A percentile compares a stretch with the other conserved stretches of the same genome.
Evolutionary conservation across 2,329 filamentous ascomycete genomes (phyloP).

Genomic region (Monosporascus sp.): DNA sequence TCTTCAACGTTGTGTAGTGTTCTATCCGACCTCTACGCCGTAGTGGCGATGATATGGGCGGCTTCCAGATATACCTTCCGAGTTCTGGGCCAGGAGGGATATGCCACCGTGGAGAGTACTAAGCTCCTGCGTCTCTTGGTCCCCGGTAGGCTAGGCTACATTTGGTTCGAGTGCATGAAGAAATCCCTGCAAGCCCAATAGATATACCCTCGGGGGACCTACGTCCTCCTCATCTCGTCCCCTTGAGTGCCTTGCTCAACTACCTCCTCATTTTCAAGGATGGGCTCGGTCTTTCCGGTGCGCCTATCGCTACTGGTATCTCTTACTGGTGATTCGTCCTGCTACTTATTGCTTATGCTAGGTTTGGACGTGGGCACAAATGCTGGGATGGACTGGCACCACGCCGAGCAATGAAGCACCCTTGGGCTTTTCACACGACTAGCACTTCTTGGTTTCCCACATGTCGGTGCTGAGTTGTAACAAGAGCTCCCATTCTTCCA

Average conservation of each 20-base stretch:
- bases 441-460: slow-evolving; percentile 69
- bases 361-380: slow-evolving; percentile 63
- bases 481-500: no score
- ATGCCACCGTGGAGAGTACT: slow-evolving; percentile 68
- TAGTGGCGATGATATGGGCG: slow-evolving; percentile 69
- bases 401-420: slow-evolving; percentile 58
- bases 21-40: slow-evolving; percentile 65
- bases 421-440: slow-evolving; percentile 68
- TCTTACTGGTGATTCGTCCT: slow-evolving; percentile 83
- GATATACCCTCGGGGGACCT: slow-evolving; percentile 78
- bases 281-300: slow-evolving; percentile 67
- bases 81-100: slow-evolving; percentile 69
- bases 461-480: slow-evolving; percentile 80
- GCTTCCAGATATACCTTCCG: slow-evolving; percentile 71
- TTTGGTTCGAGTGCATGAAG: slow-evolving; percentile 84
- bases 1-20: slow-evolving; percentile 71
- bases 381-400: slow-evolving; percentile 74
- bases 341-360: slow-evolving; percentile 67
- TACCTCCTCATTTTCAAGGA: slow-evolving; percentile 73
- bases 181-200: slow-evolving; percentile 81
- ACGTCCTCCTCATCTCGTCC: slow-evolving; percentile 80
- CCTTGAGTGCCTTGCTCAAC: slow-evolving; percentile 75
- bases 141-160: slow-evolving; percentile 77
- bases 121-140: slow-evolving; percentile 68
- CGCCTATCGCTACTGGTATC: slow-evolving; percentile 75